These are phyloP conservation scores for Penicillium sp. DNA, from an alignment of 2,329 filamentous ascomycete species.

Conservation along the genomic window DNA sequence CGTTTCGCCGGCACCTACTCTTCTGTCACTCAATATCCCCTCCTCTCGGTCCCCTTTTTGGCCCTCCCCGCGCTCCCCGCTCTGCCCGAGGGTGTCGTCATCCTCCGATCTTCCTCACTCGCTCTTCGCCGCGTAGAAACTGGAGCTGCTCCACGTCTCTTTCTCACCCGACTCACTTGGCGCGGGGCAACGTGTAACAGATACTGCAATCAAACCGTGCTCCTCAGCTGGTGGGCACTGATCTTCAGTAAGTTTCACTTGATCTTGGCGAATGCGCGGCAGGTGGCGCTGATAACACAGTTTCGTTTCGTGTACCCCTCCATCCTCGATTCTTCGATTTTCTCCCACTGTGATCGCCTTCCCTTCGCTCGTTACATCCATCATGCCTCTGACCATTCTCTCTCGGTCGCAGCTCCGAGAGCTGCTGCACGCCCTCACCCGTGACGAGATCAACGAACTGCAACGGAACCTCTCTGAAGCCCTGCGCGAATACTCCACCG, in stretches of 20 bases:
- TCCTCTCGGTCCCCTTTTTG: too few species aligned
- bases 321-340: neutral
- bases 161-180: constrained; percentile 10
- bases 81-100: constrained; percentile 15
- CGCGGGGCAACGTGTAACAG: neutral
- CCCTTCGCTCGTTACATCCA: constrained; percentile 13
- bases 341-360: neutral
- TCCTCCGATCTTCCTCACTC: constrained; percentile 9
- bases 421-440: constrained; percentile 60
- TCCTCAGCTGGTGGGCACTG: neutral
- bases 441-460: constrained; percentile 61
- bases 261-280: constrained; percentile 16
- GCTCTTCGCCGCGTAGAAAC: constrained; percentile 4
- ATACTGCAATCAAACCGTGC: neutral
- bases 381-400: constrained; percentile 65
- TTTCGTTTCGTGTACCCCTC: neutral
- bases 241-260: constrained; percentile 8
- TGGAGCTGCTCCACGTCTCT: constrained; percentile 10
- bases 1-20: too few species aligned
- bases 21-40: too few species aligned
- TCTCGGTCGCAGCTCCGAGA: constrained; percentile 60
- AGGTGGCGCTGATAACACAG: constrained; percentile 6
- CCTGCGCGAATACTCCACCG: constrained; percentile 68
- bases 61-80: constrained; percentile 18
- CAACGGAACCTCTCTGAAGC: constrained; percentile 63